Evolutionary conservation across 768 basidiomycete genomes (phyloP), one percentile per base, ranked within the genome.

Genomic region (Nidula microcarpa): DNA sequence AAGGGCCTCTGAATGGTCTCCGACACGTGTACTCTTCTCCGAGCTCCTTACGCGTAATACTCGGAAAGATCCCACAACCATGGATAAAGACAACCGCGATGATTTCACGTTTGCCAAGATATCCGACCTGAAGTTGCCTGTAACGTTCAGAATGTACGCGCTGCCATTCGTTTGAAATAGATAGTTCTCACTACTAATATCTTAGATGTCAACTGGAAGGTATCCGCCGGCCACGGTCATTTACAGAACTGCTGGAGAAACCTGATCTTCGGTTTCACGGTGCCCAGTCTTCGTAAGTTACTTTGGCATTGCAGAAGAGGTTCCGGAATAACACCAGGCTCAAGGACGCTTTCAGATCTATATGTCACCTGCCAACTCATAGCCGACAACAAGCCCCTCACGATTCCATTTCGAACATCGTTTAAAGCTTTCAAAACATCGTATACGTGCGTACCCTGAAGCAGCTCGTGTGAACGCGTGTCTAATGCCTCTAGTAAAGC

Each of bases 71-170:
- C 7, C 6, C 51, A 11, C 11, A 23, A 53, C 48, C 43, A 80
- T 81, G 79, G 79, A 81, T 62, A 79, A 79, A 57, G 79, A 79
- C 62, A 73, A 84, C 62, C 77, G 88, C 35, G 90, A 94, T 60
- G 94, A 97, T 67, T 92, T 94, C 62, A 94, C 92, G 2, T 97
- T 96, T 65, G 94, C 93, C 5, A 88, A 88, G 65, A 82, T 94
- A 16, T 90, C 89, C 51, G 91, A 95, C 67, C 79, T 97, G 55
- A 94, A 91, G 66, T 69, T 91, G 6, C 91, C 90, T 2, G 82
- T 96, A 8, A 93, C 94, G 8, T 85, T 94, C 63, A 82, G 91
- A 64, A 89, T 94, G 91, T 90, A 65, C 55, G 75, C 60, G 32
- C 51, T 30, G 43, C 1, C 57, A 18, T 39, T 33, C 2, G n/a